phyloP scores from a whole-genome alignment of 345 rosid genomes.

The Reutealis trisperma region DNA sequence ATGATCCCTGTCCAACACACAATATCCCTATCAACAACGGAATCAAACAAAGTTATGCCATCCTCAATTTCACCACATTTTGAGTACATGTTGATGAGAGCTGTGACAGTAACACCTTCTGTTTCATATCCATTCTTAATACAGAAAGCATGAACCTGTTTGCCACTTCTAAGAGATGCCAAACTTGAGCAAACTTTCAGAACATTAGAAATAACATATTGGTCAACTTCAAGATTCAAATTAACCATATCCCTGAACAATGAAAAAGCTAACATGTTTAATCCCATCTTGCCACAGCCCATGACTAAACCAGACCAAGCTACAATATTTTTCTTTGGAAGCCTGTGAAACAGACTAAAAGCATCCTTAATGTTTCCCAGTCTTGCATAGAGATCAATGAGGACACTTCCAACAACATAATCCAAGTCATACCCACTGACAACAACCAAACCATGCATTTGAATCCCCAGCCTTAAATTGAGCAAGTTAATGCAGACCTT shows the following conservation, averaged over 20 bases:
- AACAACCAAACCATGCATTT: conserved; percentile 62
- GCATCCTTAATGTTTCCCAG: conserved; percentile 47
- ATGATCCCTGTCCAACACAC: conserved; percentile 76
- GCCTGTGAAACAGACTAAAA: conserved; percentile 41
- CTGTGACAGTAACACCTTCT: conserved; percentile 49
- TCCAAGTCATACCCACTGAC: conserved; percentile 57
- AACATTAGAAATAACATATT: conserved; percentile 52
- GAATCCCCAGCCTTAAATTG: conserved; percentile 51
- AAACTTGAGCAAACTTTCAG: conserved; percentile 63
- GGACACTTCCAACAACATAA: conserved; percentile 60
- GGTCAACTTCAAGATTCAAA: conserved; percentile 44
- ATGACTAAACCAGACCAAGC: conserved; percentile 65
- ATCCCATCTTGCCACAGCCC: conserved; percentile 53
- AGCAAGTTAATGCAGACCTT: conserved; percentile 60
- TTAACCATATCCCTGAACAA: conserved; percentile 52
- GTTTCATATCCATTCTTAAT: conserved; percentile 55
- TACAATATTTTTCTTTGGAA: conserved; percentile 56
- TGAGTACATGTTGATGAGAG: conserved; percentile 58
- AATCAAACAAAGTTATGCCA: conserved; percentile 48
- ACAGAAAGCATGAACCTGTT: conserved; percentile 61
- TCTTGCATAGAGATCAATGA: conserved; percentile 56
- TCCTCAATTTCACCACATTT: conserved; percentile 70
- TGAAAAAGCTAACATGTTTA: conserved; percentile 41
- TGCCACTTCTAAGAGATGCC: conserved; percentile 55
- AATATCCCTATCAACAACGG: conserved; percentile 46